Conservation (phyloP, 139 green algal species). For the Trebouxia sp. region DNA sequence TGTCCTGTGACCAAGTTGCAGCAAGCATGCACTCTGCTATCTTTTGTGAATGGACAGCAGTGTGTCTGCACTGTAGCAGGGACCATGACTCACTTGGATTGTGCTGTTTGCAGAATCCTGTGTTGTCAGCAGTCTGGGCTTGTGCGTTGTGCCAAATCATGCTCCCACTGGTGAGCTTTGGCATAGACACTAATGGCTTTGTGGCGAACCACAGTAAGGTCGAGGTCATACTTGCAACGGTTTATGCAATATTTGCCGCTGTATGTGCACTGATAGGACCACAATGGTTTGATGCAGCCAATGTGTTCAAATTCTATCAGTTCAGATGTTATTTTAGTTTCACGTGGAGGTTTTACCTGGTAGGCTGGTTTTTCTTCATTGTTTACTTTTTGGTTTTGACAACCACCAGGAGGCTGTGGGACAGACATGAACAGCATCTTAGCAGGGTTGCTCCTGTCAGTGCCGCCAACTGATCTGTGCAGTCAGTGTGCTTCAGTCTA, state of each 20-base stretch:
- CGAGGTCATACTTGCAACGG: not conserved
- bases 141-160: not conserved
- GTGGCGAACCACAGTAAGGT: not conserved
- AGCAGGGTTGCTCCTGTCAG: not conserved
- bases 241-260: not conserved
- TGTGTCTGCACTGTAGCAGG: no score
- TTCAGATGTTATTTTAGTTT: not conserved
- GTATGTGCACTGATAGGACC: not conserved
- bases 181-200: not conserved
- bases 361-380: not conserved
- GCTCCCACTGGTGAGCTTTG: not conserved
- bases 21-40: no score
- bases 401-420: not conserved
- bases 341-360: not conserved
- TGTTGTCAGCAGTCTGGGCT: not conserved
- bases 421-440: not conserved
- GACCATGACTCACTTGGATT: not conserved
- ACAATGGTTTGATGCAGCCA: not conserved
- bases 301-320: not conserved
- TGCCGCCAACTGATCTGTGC: no score
- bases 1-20: no score
- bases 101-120: constrained; percentile 1
- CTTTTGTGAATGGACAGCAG: no score
- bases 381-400: not conserved
- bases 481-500: no score